Conservation (phyloP, 2,329 filamentous ascomycete species). For the Neonectria magnoliae region DNA sequence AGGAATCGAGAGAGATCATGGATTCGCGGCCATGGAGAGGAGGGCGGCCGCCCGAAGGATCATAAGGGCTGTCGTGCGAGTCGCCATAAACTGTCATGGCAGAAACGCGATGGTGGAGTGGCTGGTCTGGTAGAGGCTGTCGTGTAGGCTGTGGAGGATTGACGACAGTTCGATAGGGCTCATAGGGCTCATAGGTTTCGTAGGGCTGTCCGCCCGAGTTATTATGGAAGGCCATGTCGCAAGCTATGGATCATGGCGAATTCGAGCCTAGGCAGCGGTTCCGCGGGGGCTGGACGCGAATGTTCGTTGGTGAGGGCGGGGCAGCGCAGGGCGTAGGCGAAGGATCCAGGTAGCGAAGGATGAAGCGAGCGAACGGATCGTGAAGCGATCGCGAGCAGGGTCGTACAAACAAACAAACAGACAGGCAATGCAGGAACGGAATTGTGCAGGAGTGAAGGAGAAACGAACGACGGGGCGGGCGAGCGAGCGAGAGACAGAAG, state of each 20-base stretch:
- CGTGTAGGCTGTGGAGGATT: background rate
- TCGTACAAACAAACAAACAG: background rate
- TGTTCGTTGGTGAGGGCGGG: background rate
- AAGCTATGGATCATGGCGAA: conserved; percentile 36
- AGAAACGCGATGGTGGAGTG: conserved; percentile 47
- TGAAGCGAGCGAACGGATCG: background rate
- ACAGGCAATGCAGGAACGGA: background rate
- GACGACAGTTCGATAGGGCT: conserved; percentile 6
- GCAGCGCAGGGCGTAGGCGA: background rate
- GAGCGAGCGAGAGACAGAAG: background rate
- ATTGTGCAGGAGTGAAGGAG: background rate
- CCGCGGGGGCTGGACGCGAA: background rate
- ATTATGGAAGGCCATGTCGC: conserved; percentile 46
- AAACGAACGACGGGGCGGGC: conserved; percentile 7
- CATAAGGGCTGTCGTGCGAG: conserved; percentile 40
- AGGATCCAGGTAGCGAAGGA: background rate
- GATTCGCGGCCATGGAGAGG: conserved; percentile 50
- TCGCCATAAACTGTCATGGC: conserved; percentile 48
- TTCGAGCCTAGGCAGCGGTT: background rate
- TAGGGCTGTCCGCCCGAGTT: conserved; percentile 44
- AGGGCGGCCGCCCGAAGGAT: conserved; percentile 31
- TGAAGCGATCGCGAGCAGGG: background rate
- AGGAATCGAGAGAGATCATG: conserved; percentile 53
- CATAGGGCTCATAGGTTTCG: conserved; percentile 32
- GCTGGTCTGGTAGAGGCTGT: conserved; percentile 9